Evolutionary conservation across 306 rosid genomes (phyloP).

Genomic region (Dryas alaskensis): DNA sequence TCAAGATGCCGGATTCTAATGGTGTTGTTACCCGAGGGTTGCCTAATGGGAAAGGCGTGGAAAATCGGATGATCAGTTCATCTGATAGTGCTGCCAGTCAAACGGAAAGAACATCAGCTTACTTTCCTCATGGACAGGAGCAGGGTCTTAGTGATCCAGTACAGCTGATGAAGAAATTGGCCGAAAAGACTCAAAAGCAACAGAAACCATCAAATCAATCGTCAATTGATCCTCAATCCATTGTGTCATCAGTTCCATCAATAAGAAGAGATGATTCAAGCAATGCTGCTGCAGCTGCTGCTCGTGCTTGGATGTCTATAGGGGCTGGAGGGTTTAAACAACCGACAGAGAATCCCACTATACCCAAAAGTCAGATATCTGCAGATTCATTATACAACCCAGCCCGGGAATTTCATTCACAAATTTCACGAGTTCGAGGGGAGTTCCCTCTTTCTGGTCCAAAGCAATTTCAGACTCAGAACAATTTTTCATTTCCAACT

Average conservation of each 20-base stretch:
- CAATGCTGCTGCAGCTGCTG: constrained; percentile 88
- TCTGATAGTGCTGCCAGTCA: constrained; percentile 58
- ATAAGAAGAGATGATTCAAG: constrained; percentile 51
- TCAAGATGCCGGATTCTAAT: constrained; percentile 57
- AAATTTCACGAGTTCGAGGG: constrained; percentile 49
- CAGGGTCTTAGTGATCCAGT: constrained; percentile 72
- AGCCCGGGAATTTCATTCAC: constrained; percentile 59
- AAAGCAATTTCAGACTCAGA: constrained; percentile 59
- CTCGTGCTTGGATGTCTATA: constrained; percentile 98
- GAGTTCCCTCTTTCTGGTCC: constrained; percentile 61
- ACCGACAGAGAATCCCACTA: constrained; percentile 54
- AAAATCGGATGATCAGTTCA: constrained; percentile 48
- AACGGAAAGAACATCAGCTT: constrained; percentile 45
- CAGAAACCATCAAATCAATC: constrained; percentile 61
- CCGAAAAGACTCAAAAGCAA: constrained; percentile 68
- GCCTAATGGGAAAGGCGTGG: constrained; percentile 63
- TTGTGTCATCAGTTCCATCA: constrained; percentile 49
- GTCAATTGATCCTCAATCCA: constrained; percentile 49
- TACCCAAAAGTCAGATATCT: constrained; percentile 62
- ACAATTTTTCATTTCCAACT: constrained; percentile 59
- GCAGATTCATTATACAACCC: constrained; percentile 80
- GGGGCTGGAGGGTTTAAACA: constrained; percentile 90
- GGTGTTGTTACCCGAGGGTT: constrained; percentile 54
- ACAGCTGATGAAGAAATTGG: constrained; percentile 70
- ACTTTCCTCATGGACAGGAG: constrained; percentile 60